Conservation (phyloP, 371 early-diverging fungal genomes). For the Zychaea mexicana region DNA sequence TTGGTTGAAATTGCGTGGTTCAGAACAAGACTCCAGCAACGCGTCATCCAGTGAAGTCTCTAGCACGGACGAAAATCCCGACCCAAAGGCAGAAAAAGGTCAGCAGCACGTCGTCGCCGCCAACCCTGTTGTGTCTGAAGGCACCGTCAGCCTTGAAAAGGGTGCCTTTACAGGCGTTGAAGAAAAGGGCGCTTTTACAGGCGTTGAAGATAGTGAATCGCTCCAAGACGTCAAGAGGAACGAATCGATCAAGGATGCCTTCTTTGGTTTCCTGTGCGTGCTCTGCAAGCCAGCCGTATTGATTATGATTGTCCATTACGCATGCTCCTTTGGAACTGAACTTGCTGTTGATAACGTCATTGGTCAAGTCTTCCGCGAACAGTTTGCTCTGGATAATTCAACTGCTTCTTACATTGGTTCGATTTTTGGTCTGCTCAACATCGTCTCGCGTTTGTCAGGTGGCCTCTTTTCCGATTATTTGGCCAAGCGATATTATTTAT, state of each 20-base stretch:
- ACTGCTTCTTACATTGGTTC: constrained; percentile 55
- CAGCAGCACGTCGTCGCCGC: too few relatives aligned
- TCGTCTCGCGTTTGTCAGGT: constrained; percentile 62
- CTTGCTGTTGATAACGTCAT: constrained; percentile 63
- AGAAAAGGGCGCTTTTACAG: background rate
- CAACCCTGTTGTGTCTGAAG: too few relatives aligned
- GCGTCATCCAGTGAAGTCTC: background rate
- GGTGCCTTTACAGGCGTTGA: background rate
- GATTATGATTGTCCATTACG: constrained; percentile 55
- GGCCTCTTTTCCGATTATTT: constrained; percentile 47
- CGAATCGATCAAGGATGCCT: constrained; percentile 1
- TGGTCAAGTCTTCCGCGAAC: constrained; percentile 28
- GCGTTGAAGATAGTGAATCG: constrained; percentile 7
- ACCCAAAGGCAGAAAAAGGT: constrained; percentile 8
- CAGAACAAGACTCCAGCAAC: background rate
- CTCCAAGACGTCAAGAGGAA: constrained; percentile 13
- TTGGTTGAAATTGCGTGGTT: constrained; percentile 24
- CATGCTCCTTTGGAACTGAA: constrained; percentile 69
- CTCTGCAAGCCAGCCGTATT: constrained; percentile 34
- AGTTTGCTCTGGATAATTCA: constrained; percentile 41
- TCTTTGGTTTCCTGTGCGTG: constrained; percentile 4
- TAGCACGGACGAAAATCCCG: background rate
- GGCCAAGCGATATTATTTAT: constrained; percentile 8
- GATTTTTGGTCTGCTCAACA: constrained; percentile 67
- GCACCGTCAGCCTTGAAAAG: background rate